Percentiles rank a stretch among this genome's conserved stretches.
phyloP scores from a whole-genome alignment of 140 eudicot species.

The Erigeron philadelphicus region DNA sequence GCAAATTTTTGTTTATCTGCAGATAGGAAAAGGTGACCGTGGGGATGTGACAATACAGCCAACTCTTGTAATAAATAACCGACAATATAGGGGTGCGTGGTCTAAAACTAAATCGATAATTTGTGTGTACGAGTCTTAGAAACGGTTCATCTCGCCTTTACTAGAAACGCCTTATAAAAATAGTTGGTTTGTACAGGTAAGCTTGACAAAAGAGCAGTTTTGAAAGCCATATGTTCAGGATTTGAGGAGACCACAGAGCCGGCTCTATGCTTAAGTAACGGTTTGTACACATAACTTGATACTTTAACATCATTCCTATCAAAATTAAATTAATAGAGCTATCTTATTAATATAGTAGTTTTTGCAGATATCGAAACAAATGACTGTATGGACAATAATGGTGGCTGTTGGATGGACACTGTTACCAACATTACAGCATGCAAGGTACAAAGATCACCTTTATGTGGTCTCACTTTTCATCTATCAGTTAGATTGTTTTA shows the following conservation, averaged over 20 bases:
- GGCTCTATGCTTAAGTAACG: constrained; percentile 46
- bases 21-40: constrained; percentile 68
- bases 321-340: not conserved
- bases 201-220: constrained; percentile 66
- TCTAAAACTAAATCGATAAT: not conserved
- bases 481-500: not conserved
- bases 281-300: constrained; percentile 28
- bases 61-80: constrained; percentile 66
- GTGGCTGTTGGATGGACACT: constrained; percentile 82
- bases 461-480: not conserved
- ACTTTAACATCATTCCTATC: not conserved
- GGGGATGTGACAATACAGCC: constrained; percentile 84
- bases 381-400: constrained; percentile 66
- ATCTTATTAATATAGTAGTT: not conserved
- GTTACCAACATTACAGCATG: constrained; percentile 72
- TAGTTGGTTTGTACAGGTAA: constrained; percentile 42
- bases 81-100: constrained; percentile 61
- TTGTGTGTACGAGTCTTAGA: not conserved
- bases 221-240: constrained; percentile 82
- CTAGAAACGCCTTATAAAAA: not conserved
- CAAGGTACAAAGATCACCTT: constrained; percentile 40
- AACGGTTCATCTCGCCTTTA: not conserved
- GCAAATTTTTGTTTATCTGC: constrained; percentile 19
- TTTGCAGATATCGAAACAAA: constrained; percentile 62
- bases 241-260: constrained; percentile 77